Evolutionary conservation across 2,329 filamentous ascomycete genomes (phyloP), one percentile per base, ranked within the genome.

Genomic region (Trichoderma sp.): DNA sequence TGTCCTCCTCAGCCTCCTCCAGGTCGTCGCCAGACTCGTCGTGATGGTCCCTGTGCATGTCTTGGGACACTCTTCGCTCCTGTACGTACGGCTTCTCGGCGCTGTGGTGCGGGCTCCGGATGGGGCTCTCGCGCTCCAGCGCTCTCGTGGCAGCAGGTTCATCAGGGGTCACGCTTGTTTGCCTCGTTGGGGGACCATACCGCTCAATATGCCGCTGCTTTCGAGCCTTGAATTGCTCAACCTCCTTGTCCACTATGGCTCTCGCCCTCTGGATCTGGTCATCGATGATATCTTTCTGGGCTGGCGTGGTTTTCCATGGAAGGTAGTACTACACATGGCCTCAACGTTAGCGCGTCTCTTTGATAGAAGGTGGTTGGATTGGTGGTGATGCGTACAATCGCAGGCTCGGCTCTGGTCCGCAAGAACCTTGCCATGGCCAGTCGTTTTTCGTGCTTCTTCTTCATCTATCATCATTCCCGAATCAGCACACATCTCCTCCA

Each of bases 1-100:
- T 93, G 74, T 97, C 93, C 81, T 97, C 93, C 69, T 93, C 92
- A 65, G 90, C 92, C 78, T 93, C 91, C 64, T 95, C 89, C 71
- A 96, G 84, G 67, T 94, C 89, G 74, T 94, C 92, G 64, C 88
- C 91, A 60, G 86, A 85, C 70, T 93, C 89, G 74, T 94, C 91
- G 69, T 91, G 85, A 72, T 85, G 76, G 68, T 82, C 83, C 74
- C 79, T 82, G 67, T 81, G 71, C 37, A 53, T 53, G 67, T 29
- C 58, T 57, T 68, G 53, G 19, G 34, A 56, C 42, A 29, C 13
- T 57, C 63, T 56, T 22, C 50, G 48, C 22, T 53, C 61, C 37
- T 50, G 56, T 39, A 34, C 22, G 13, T 53, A 25, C 17, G 27
- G 10, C 19, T 45, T 61, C 13, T 64, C 48, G 12, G 52, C 27